Evolutionary conservation across 1,284 basidiomycete genomes (phyloP).

Genomic region (Puccinia novopanici): DNA sequence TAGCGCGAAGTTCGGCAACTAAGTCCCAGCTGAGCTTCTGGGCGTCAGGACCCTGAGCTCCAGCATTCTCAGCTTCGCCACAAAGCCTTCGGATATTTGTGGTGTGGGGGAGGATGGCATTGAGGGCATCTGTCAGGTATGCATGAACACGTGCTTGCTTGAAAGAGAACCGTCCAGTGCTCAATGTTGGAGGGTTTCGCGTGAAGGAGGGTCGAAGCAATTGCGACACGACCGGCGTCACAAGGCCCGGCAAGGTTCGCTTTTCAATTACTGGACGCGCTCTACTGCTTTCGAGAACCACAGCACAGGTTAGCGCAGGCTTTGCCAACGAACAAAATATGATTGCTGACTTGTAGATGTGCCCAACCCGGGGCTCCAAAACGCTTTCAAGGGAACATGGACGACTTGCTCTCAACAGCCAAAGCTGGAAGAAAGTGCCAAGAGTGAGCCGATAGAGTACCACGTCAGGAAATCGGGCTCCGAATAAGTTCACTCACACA

Average conservation of each 20-base stretch:
- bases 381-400: too few species aligned
- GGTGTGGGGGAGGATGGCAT: constrained; percentile 13
- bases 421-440: not conserved
- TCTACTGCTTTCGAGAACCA: not conserved
- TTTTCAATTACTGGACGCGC: not conserved
- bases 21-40: not conserved
- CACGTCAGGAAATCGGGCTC: not conserved
- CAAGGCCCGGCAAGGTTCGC: not conserved
- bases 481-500: not conserved
- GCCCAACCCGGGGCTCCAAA: not conserved
- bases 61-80: too few species aligned
- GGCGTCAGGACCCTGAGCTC: not conserved
- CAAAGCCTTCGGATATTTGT: not conserved
- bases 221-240: not conserved
- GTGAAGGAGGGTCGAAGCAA: not conserved
- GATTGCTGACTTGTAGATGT: not conserved
- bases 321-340: not conserved
- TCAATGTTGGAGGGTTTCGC: not conserved
- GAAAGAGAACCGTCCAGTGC: not conserved
- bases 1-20: not conserved
- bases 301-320: not conserved
- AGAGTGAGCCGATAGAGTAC: not conserved
- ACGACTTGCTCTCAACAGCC: not conserved
- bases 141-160: not conserved
- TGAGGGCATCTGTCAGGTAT: not conserved